phyloP scores from a whole-genome alignment of 106 monocot species.

The Posidonia australis region DNA sequence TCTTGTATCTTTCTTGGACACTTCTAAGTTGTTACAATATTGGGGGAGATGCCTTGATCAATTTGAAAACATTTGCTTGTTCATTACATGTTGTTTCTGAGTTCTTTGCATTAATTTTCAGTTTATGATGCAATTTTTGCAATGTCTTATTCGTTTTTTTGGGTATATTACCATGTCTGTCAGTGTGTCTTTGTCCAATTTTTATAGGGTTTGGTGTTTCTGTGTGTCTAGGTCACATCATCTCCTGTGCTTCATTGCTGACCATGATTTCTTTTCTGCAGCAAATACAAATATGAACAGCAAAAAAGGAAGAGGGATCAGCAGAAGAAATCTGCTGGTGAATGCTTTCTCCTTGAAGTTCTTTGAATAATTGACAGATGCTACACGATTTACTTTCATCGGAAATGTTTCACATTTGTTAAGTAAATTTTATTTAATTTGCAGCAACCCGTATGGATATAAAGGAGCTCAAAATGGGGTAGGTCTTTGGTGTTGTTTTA shows the following conservation, averaged over 20 bases:
- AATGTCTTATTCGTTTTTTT: no score
- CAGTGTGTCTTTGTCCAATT: no score
- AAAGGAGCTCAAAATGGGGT: constrained; percentile 99
- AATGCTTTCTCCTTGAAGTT: constrained; percentile 24
- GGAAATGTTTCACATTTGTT: not conserved
- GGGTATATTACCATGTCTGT: no score
- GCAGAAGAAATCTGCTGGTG: constrained; percentile 83
- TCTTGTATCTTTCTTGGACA: no score
- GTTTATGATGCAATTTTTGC: no score
- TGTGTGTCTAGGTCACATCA: no score
- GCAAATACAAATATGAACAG: constrained; percentile 86
- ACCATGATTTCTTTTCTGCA: constrained; percentile 13
- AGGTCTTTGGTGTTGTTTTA: constrained; percentile 3
- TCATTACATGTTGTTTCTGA: no score
- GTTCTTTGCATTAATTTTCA: no score
- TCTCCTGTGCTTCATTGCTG: not conserved
- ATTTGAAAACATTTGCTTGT: no score
- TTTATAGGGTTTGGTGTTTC: no score
- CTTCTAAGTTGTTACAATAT: no score
- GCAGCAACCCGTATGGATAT: constrained; percentile 74
- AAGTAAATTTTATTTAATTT: constrained; percentile 6
- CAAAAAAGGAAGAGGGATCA: constrained; percentile 82
- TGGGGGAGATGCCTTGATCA: no score
- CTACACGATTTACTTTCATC: not conserved
- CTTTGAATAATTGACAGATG: not conserved